Evolutionary conservation across 2,329 filamentous ascomycete genomes (phyloP).

Genomic region (Camptophora hylomeconis): DNA sequence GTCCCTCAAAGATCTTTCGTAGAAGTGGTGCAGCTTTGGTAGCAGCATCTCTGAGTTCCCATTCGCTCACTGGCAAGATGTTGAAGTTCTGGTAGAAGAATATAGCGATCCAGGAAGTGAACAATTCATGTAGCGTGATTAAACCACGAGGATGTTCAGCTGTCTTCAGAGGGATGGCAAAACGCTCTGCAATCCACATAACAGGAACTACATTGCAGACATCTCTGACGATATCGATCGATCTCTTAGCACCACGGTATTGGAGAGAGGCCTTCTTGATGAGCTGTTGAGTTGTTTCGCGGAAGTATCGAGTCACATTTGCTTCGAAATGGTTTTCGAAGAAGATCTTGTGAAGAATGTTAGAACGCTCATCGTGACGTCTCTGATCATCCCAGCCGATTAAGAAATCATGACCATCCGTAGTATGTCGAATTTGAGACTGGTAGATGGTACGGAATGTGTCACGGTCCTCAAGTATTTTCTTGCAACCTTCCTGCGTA

Average conservation of each 20-base stretch:
- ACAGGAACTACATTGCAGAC: slow-evolving; percentile 56
- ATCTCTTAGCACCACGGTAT: slow-evolving; percentile 31
- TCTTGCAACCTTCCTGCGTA: slow-evolving; percentile 37
- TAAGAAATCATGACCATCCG: slow-evolving; percentile 35
- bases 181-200: slow-evolving; percentile 49
- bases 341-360: slow-evolving; percentile 33
- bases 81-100: slow-evolving; percentile 43
- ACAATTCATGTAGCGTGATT: slow-evolving; percentile 33
- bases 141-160: slow-evolving; percentile 45
- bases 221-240: slow-evolving; percentile 47
- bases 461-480: slow-evolving; percentile 36
- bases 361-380: slow-evolving; percentile 28
- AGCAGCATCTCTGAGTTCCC: slow-evolving; percentile 34
- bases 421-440: slow-evolving; percentile 27
- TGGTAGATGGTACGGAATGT: slow-evolving; percentile 38
- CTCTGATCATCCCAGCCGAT: slow-evolving; percentile 33
- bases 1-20: slow-evolving; percentile 29
- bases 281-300: slow-evolving; percentile 28
- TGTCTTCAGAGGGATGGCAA: slow-evolving; percentile 56
- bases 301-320: slow-evolving; percentile 32
- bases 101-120: slow-evolving; percentile 31
- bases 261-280: slow-evolving; percentile 35
- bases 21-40: slow-evolving; percentile 27
- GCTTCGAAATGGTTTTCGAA: slow-evolving; percentile 33
- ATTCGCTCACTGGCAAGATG: slow-evolving; percentile 36